Conservation (phyloP, 2,329 filamentous ascomycete species). For the Thielaviopsis ethacetica region DNA sequence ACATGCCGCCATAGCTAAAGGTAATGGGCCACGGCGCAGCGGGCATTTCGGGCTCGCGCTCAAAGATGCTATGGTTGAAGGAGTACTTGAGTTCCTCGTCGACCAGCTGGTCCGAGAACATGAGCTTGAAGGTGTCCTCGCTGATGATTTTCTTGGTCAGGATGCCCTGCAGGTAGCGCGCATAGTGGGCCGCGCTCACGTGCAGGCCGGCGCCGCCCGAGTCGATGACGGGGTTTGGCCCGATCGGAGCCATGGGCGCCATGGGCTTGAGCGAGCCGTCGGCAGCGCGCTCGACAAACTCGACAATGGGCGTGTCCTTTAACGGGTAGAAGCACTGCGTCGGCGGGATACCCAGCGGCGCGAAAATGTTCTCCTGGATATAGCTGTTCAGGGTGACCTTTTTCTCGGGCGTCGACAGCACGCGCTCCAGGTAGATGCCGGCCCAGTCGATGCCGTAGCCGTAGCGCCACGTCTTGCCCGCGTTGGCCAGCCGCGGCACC, state of each 20-base stretch:
- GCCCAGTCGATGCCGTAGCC: slow-evolving; percentile 31
- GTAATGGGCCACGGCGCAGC: slow-evolving; percentile 18
- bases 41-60: slow-evolving; percentile 22
- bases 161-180: slow-evolving; percentile 20
- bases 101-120: slow-evolving; percentile 26
- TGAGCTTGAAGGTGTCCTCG: slow-evolving; percentile 18
- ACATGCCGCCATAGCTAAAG: slow-evolving; percentile 23
- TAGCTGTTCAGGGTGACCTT: slow-evolving; percentile 23
- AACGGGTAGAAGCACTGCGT: slow-evolving; percentile 20
- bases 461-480: slow-evolving; percentile 34
- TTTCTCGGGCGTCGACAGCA: slow-evolving; percentile 10
- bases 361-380: slow-evolving; percentile 23
- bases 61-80: slow-evolving; percentile 13
- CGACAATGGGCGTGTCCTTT: slow-evolving; percentile 11
- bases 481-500: slow-evolving; percentile 27
- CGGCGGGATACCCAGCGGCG: slow-evolving; percentile 19
- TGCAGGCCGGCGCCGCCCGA: slow-evolving; percentile 29
- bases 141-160: slow-evolving; percentile 19
- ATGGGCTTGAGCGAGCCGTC: slow-evolving; percentile 14
- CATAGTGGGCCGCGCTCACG: slow-evolving; percentile 25
- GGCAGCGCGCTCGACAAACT: slow-evolving; percentile 5
- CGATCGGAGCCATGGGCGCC: slow-evolving; percentile 11
- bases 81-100: slow-evolving; percentile 16
- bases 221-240: slow-evolving; percentile 21
- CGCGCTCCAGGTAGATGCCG: slow-evolving; percentile 25